Evolutionary conservation across 805 yeast genomes (phyloP), one percentile per base, ranked within the genome.

Genomic region (Teunomyces pallodes): DNA sequence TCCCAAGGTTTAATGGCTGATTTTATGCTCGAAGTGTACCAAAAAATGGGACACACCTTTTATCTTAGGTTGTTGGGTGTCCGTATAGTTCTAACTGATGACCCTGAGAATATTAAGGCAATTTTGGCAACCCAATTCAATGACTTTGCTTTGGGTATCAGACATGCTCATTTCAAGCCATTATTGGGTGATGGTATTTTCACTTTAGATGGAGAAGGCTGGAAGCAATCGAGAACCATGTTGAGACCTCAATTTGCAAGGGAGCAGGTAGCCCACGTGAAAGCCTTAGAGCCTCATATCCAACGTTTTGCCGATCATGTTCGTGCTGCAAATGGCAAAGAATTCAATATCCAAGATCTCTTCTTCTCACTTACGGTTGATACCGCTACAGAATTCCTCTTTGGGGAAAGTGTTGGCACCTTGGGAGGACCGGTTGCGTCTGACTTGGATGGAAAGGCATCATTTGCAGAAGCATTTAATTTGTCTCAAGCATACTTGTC

Each of bases 341-440:
- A 57, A 9, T 59, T 69, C 52, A 72, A 69, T 50, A 46, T 68
- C 35, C 74, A 69, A 50, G 65, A 64, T n/a, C 59, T 60, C 30
- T 65, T 69, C 52, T 65, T 61, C 51, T 58, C 55, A 43, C 60
- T 69, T 16, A 70, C 76, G 12, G 59, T 71, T 47, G 77, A 72
- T 53, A 64, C 74, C 26, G 66, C 76, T 8, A 62, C 74, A 20
- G 76, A 72, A 55, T 70, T 71, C 53, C 63, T 72, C 46, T 69
- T 72, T 57, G 77, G 77, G 17, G 72, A 67, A 52, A 60, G 69
- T 7, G 62, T 61, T 40, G 62, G 61, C 38, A 56, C 66, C 17
- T 62, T 69, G 33, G 56, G 55, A n/a, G 28, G 20, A 14, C 14
- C 44, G 1, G 46, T 36, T 6, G 17, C 13, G 24, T 12, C 27